Conservation (phyloP, 2,329 filamentous ascomycete genomes). For the Penicillium sclerotigenum region DNA sequence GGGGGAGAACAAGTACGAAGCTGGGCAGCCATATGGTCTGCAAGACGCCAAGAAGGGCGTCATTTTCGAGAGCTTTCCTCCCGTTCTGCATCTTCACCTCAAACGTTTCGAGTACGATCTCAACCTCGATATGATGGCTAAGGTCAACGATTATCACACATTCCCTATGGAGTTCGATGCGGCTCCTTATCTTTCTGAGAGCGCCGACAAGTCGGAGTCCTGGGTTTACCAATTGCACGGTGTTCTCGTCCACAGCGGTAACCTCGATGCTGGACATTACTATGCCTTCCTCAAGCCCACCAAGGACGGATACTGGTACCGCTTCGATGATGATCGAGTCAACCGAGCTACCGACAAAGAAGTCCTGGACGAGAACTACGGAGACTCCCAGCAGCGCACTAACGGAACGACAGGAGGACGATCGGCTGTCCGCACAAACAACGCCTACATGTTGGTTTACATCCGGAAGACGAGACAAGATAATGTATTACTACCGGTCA, state of each 20-base stretch:
- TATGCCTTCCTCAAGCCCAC: conserved; percentile 94
- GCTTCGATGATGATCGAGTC: conserved; percentile 94
- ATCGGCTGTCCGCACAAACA: conserved; percentile 66
- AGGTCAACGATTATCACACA: conserved; percentile 62
- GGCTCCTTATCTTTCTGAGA: conserved; percentile 78
- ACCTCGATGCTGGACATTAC: conserved; percentile 95
- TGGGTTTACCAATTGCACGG: conserved; percentile 93
- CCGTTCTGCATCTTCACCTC: conserved; percentile 88
- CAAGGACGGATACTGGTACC: conserved; percentile 93
- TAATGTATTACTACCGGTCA: conserved; percentile 72
- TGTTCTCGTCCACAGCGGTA: conserved; percentile 92
- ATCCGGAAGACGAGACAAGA: conserved; percentile 85
- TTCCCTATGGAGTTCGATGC: conserved; percentile 57
- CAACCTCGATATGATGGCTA: conserved; percentile 96
- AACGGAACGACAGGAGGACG: conserved; percentile 58
- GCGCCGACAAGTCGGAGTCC: conserved; percentile 80
- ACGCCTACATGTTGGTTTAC: conserved; percentile 98
- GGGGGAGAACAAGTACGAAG: conserved; percentile 97
- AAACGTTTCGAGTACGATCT: conserved; percentile 99
- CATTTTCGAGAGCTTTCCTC: conserved; percentile 92
- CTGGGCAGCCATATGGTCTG: conserved; percentile 80
- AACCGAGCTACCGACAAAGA: conserved; percentile 90
- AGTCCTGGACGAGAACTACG: conserved; percentile 94
- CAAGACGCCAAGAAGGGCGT: conserved; percentile 98
- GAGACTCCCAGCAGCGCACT: conserved; percentile 70